phyloP scores from a whole-genome alignment of 2,329 filamentous ascomycete genomes.

The Epichloe festucae region DNA sequence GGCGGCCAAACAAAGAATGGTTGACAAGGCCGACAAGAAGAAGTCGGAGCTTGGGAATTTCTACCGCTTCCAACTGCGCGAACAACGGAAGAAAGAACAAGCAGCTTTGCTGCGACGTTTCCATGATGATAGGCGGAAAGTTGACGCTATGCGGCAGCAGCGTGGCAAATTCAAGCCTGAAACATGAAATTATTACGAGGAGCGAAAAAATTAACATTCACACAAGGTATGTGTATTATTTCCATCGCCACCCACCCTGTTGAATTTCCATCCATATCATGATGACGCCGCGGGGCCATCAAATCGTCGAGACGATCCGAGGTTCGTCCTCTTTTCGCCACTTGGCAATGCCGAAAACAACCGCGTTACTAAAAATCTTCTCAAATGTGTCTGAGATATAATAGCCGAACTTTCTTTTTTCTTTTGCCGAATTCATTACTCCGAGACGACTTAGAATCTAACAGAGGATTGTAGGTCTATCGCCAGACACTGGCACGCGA shows the following conservation, averaged over 20 bases:
- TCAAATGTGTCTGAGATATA: slow-evolving; percentile 43
- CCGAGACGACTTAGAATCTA: neutral
- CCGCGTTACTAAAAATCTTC: slow-evolving; percentile 52
- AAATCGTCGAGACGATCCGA: slow-evolving; percentile 14
- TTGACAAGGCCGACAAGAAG: slow-evolving; percentile 50
- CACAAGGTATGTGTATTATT: slow-evolving; percentile 1
- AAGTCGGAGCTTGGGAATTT: slow-evolving; percentile 57
- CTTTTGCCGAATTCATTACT: too few relatives aligned
- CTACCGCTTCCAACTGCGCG: slow-evolving; percentile 71
- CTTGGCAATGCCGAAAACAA: slow-evolving; percentile 43
- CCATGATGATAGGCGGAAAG: slow-evolving; percentile 60
- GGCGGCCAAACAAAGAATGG: slow-evolving; percentile 43
- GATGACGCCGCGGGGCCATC: slow-evolving; percentile 45
- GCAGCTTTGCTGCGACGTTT: slow-evolving; percentile 56
- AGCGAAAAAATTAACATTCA: neutral
- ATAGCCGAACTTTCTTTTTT: neutral
- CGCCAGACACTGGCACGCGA: neutral
- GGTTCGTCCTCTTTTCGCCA: slow-evolving; percentile 5
- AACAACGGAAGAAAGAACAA: slow-evolving; percentile 65
- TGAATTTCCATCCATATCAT: slow-evolving; percentile 14
- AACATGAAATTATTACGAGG: slow-evolving; percentile 16
- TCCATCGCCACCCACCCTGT: neutral
- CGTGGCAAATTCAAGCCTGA: slow-evolving; percentile 48
- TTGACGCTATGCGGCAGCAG: slow-evolving; percentile 57
- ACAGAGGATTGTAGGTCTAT: neutral